Percentiles rank a stretch among this genome's conserved stretches.
phyloP scores from a whole-genome alignment of 2,329 filamentous ascomycete genomes.

The Xylaria hypoxylon region DNA sequence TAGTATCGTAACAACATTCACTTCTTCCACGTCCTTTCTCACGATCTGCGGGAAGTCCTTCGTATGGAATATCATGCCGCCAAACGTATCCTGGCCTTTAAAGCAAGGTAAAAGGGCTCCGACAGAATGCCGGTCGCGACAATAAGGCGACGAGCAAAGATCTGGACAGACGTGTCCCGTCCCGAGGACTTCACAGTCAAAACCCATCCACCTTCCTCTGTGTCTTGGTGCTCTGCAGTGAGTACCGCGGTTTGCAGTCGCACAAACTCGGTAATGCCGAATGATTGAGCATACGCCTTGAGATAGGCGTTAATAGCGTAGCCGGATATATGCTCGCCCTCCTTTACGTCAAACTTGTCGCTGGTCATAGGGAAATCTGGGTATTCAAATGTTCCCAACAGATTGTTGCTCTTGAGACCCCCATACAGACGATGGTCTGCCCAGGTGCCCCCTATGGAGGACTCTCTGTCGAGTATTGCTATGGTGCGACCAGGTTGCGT shows the following conservation, averaged over 20 bases:
- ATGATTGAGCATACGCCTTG: slow-evolving; percentile 64
- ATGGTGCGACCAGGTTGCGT: slow-evolving; percentile 67
- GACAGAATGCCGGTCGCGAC: slow-evolving; percentile 72
- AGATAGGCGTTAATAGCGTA: slow-evolving; percentile 67
- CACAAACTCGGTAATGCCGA: slow-evolving; percentile 62
- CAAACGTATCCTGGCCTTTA: slow-evolving; percentile 61
- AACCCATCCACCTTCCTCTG: slow-evolving; percentile 51
- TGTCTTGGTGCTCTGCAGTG: slow-evolving; percentile 61
- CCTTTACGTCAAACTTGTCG: slow-evolving; percentile 58
- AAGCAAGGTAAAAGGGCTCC: slow-evolving; percentile 65
- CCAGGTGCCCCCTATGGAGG: slow-evolving; percentile 77
- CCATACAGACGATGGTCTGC: slow-evolving; percentile 73
- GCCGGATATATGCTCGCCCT: slow-evolving; percentile 69
- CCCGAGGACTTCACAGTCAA: slow-evolving; percentile 37
- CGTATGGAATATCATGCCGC: slow-evolving; percentile 66
- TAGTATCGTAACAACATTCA: slow-evolving; percentile 62
- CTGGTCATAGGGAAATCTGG: slow-evolving; percentile 77
- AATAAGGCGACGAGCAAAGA: slow-evolving; percentile 62
- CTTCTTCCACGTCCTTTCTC: slow-evolving; percentile 50
- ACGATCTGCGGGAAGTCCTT: slow-evolving; percentile 57
- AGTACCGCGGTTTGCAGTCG: slow-evolving; percentile 64
- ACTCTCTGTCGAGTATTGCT: slow-evolving; percentile 67
- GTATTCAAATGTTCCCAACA: slow-evolving; percentile 78
- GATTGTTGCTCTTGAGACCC: slow-evolving; percentile 78
- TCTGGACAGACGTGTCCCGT: slow-evolving; percentile 39